A percentile compares a stretch with the other conserved stretches of the same genome.
Evolutionary conservation across 495 filamentous ascomycete species (phyloP).

Genomic region (Tuber microsphaerosporum): DNA sequence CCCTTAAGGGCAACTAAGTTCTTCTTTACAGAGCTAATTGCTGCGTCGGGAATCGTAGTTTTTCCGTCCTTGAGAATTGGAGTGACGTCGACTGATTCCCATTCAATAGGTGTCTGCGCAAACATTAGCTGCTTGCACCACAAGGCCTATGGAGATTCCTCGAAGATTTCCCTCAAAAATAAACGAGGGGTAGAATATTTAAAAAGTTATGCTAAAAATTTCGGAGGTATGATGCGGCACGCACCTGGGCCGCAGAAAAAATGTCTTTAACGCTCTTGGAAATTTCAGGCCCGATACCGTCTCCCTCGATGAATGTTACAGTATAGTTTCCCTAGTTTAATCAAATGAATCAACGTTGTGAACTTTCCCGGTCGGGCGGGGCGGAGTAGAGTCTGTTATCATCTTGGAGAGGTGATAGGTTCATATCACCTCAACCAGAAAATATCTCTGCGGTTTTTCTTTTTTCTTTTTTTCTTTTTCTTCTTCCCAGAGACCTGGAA

Average conservation of each 20-base stretch:
- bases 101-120: slow-evolving; percentile 75
- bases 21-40: slow-evolving; percentile 79
- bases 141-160: slow-evolving; percentile 7
- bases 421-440: not conserved
- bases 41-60: slow-evolving; percentile 81
- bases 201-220: not conserved
- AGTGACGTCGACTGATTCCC: slow-evolving; percentile 94
- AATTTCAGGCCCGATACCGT: slow-evolving; percentile 97
- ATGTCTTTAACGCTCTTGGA: slow-evolving; percentile 96
- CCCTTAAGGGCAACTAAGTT: slow-evolving; percentile 97
- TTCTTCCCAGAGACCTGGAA: slow-evolving; percentile 20
- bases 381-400: not conserved
- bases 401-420: not conserved
- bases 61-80: slow-evolving; percentile 86
- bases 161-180: slow-evolving; percentile 27
- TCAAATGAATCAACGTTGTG: slow-evolving; percentile 20
- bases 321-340: slow-evolving; percentile 73
- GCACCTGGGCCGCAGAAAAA: slow-evolving; percentile 83
- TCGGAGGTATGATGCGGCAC: slow-evolving; percentile 27
- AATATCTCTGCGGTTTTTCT: not conserved
- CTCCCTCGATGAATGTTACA: slow-evolving; percentile 95
- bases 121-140: slow-evolving; percentile 18
- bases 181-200: slow-evolving; percentile 11
- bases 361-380: not conserved
- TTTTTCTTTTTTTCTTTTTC: not conserved